Evolutionary conservation across 2,329 filamentous ascomycete species (phyloP), one percentile per base, ranked within the genome.

Genomic region (Malbranchea zuffiana): DNA sequence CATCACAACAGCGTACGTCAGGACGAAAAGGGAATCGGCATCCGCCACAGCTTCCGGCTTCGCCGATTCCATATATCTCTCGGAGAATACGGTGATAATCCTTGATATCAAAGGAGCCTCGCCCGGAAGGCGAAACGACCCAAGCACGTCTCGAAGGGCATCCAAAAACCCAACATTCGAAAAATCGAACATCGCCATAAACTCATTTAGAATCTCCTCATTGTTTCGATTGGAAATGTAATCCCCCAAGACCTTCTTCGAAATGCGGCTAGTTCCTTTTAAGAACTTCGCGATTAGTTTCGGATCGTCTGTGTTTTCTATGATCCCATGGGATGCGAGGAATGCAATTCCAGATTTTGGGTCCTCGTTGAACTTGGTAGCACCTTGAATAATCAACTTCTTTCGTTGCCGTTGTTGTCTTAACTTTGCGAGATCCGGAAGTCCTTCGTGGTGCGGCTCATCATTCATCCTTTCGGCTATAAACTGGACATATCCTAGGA

Each of bases 1-100:
- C 75, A 98, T 86, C 57, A 98, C 94, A 51, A 95, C 92, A 24
- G 87, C 90, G 55, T 98, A 98, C 0, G 83, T 88, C 35, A 98
- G 67, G 32, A 98, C 77, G 52, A 83, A 98, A 15, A 90, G 78
- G 5, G 86, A 78, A 56, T 98, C 90, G 49, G 83, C 81, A 52
- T 93, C 79, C 5, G 78, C 81, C 44, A 96, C 78, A 15, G 78
- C 81, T 37, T 81, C 74, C 0, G 82, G 80, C 17, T 75, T 71
- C 4, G 73, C 75, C 41, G 74, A 75, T 6, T 72, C 64, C 56
- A 80, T 82, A 56, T 93, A 98, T 54, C 83, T 84, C 47, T 88
- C 82, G 0, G 84, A 74, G 57, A 98, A 98, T 7, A 75, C 76
- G 3, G 77, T 86, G 24, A 98, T 75, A 47, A 98, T 94, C 33